Evolutionary conservation across 352 stramenopile species (phyloP), one percentile per base, ranked within the genome.

Genomic region (Pythium pyrilobum): DNA sequence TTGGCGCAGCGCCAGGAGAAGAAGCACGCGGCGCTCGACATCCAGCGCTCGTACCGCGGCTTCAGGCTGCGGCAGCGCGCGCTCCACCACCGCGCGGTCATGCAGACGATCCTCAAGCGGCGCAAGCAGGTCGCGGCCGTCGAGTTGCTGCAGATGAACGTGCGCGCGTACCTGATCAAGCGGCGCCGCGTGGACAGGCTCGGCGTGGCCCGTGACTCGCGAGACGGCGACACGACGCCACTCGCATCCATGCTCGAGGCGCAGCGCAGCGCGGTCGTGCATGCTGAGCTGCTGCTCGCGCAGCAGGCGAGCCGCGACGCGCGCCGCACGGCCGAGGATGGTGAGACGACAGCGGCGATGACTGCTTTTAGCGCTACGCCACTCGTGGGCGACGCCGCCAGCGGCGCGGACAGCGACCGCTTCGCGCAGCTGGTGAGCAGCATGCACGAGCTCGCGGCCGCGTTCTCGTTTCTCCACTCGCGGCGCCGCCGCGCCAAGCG

Each of bases 1-100:
- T 21, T 72, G 20, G 65, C 69, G 0, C 42, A 76, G 33, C 61
- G 62, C 1, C 53, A 85, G n/a, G 66, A 82, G 34, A 84, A 85
- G 16, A 60, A 74, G 6, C 60, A 67, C 16, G 80, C 80, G 8
- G 80, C 70, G 11, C 51, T 81, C 32, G 67, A 85, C 25, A 90
- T 90, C 36, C 80, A 88, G 51, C 67, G 75, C 0, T 85, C 70
- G 6, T 90, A 79, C 43, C 75, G 77, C 24, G 77, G 75, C 0
- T 90, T 86, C 32, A 56, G 61, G 5, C 69, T 80, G 9, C 74
- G 76, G 2, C 66, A 80, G 63, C 49, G 69, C 8, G 51, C 61
- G 11, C 44, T 83, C 13, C 80, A 90, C 34, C 76, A 73, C 15
- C 71, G 75, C 6, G 80, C 80, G 1, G 65, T 90, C 16, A 59